phyloP scores from a whole-genome alignment of 805 yeast species.

The Candida taoyuanica region DNA sequence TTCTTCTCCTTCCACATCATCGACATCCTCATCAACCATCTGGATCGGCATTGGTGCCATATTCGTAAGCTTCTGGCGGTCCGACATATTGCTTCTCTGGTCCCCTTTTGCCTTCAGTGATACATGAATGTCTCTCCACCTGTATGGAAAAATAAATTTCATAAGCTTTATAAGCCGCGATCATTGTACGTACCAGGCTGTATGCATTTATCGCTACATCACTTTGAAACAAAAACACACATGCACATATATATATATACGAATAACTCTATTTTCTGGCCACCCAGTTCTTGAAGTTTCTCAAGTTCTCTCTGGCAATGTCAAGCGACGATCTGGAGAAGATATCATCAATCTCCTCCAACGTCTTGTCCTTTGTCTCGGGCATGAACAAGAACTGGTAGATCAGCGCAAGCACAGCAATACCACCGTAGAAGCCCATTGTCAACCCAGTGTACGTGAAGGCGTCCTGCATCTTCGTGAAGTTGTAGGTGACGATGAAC shows the following conservation, averaged over 20 bases:
- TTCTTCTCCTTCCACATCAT: slow-evolving; percentile 8
- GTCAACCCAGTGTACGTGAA: slow-evolving; percentile 60
- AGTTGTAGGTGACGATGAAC: slow-evolving; percentile 61
- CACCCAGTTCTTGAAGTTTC: slow-evolving; percentile 8
- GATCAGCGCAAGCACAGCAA: slow-evolving; percentile 52
- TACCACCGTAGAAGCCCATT: slow-evolving; percentile 64
- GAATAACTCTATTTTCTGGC: slow-evolving; percentile 6
- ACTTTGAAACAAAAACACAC: no score
- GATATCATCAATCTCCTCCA: slow-evolving; percentile 67
- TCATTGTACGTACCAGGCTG: no score
- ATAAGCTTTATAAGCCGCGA: no score
- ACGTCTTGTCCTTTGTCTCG: slow-evolving; percentile 66
- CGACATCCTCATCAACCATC: slow-evolving; percentile 30
- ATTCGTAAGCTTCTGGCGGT: slow-evolving; percentile 13
- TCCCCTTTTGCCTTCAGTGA: no score
- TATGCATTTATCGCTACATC: no score
- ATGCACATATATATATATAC: no score
- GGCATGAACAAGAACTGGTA: slow-evolving; percentile 59
- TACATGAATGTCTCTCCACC: no score
- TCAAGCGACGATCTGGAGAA: slow-evolving; percentile 44
- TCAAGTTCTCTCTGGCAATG: slow-evolving; percentile 30
- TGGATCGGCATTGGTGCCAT: slow-evolving; percentile 40
- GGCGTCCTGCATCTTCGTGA: slow-evolving; percentile 48
- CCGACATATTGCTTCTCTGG: slow-evolving; percentile 1
- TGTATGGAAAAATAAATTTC: no score